Base-by-base conservation (phyloP, 331 rosid species). In the Saraca asoca region DNA sequence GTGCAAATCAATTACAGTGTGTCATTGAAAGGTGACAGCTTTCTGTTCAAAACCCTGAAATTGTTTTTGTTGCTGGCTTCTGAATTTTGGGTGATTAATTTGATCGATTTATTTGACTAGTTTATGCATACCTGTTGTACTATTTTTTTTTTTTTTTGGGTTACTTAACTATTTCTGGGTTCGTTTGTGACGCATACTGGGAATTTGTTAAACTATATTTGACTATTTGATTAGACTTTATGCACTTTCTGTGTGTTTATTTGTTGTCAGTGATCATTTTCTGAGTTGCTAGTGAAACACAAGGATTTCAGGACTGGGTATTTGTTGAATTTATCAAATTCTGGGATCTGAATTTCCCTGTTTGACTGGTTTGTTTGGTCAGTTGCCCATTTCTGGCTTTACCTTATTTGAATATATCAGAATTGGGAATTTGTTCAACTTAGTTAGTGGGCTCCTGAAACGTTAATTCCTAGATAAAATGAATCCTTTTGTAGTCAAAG, bases 341-440 rank as follows among this genome's bases (percentile, higher is more conserved):
- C 19, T 62, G 13, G 1, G 50, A 41, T 58, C 58, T 24, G 2
- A 49, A 41, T 41, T n/a, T 15, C n/a, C 42, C 38, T 1, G 4
- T 24, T 49, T 73, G 62, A 24, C 9, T 34, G 16, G 4, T 50
- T 19, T 12, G 14, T 0, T 35, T 34, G 7, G 35, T 52, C 19
- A 5, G 41, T 66, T 13, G 5, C 39, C 33, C 58, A 12, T 45
- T 51, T 52, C 37, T 45, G 76, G 19, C 52, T 68, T 53, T 34
- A 20, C 45, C 24, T 6, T 6, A 24, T 24, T 24, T 24, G 31
- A 24, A 24, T 24, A 39, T 39, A 42, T 1, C 13, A 42, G 46
- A 3, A 42, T 3, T 42, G 46, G 12, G 13, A 42, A 42, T 42
- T 42, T 42, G 46, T 42, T 42, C 0, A 42, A 42, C 46, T 42